Evolutionary conservation across 2,329 filamentous ascomycete species (phyloP).

Genomic region (Aspergillus sp.): DNA sequence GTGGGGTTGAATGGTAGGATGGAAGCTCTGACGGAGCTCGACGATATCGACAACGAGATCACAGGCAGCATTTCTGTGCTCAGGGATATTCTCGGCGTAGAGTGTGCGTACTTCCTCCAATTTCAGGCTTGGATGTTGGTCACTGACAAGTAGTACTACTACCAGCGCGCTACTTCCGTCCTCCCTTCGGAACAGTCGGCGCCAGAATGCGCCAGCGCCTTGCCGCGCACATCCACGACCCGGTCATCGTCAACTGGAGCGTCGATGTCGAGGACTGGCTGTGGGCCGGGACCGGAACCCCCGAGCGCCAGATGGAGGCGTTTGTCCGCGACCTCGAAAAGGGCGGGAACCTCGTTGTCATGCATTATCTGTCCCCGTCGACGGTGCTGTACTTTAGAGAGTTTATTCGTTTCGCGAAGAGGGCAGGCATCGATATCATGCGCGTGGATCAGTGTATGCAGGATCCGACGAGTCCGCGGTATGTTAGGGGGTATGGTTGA

Average conservation of each 20-base stretch:
- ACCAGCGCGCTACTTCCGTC: conserved; percentile 53
- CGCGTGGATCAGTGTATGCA: conserved; percentile 58
- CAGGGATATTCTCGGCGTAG: conserved; percentile 20
- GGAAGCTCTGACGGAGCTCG: conserved; percentile 22
- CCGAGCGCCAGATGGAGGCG: conserved; percentile 57
- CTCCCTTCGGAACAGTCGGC: conserved; percentile 59
- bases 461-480: conserved; percentile 37
- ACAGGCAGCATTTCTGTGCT: conserved; percentile 22
- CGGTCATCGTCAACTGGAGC: conserved; percentile 58
- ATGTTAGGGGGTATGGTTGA: conserved; percentile 4
- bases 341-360: conserved; percentile 56
- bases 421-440: conserved; percentile 56
- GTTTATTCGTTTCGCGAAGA: conserved; percentile 57
- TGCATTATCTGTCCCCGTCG: conserved; percentile 58
- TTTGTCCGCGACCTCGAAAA: conserved; percentile 55
- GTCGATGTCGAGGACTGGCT: conserved; percentile 64
- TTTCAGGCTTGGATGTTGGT: no score
- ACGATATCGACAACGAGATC: conserved; percentile 32
- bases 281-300: conserved; percentile 53
- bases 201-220: conserved; percentile 57
- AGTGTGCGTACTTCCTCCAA: conserved; percentile 18
- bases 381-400: conserved; percentile 56
- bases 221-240: conserved; percentile 41
- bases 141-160: conserved; percentile 26
- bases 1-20: conserved; percentile 17